Evolutionary conservation across 1,139 yeast genomes (phyloP).

Genomic region (Yamadazyma trypodendri): DNA sequence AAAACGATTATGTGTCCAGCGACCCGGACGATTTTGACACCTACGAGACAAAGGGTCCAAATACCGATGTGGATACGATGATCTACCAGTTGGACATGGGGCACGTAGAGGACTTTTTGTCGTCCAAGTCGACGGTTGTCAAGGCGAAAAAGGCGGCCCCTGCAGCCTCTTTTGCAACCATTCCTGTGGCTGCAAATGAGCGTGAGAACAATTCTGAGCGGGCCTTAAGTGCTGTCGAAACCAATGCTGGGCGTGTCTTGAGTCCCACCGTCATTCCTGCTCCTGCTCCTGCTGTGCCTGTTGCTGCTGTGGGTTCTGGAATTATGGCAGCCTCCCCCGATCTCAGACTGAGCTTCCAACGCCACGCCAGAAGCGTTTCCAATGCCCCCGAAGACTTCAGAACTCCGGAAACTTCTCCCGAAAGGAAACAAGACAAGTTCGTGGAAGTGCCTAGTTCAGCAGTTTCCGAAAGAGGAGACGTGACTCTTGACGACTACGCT

Average conservation of each 20-base stretch:
- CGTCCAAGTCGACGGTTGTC: constrained; percentile 20
- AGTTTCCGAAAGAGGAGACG: constrained; percentile 23
- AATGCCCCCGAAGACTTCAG: constrained; percentile 45
- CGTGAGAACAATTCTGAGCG: no score
- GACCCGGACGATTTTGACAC: constrained; percentile 41
- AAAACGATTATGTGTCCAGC: constrained; percentile 51
- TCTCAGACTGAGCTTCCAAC: constrained; percentile 22
- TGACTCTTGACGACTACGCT: constrained; percentile 15
- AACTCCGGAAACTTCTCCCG: constrained; percentile 42
- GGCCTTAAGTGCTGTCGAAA: no score
- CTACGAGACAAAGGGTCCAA: constrained; percentile 48
- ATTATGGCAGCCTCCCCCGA: no score
- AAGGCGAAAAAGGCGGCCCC: constrained; percentile 14
- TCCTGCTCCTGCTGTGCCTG: constrained; percentile 11
- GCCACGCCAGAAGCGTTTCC: constrained; percentile 40
- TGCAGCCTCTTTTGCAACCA: constrained; percentile 1
- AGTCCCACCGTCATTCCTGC: background rate
- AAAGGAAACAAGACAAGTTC: constrained; percentile 25
- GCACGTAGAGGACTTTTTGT: constrained; percentile 32
- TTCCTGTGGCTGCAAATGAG: constrained; percentile 1
- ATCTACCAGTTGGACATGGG: constrained; percentile 60
- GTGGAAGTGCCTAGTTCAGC: constrained; percentile 31
- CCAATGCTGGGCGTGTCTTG: no score
- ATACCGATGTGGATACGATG: constrained; percentile 55
- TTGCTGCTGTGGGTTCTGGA: constrained; percentile 13